Conservation (phyloP, 2,329 filamentous ascomycete species). For the Colletotrichum cuscutae region DNA sequence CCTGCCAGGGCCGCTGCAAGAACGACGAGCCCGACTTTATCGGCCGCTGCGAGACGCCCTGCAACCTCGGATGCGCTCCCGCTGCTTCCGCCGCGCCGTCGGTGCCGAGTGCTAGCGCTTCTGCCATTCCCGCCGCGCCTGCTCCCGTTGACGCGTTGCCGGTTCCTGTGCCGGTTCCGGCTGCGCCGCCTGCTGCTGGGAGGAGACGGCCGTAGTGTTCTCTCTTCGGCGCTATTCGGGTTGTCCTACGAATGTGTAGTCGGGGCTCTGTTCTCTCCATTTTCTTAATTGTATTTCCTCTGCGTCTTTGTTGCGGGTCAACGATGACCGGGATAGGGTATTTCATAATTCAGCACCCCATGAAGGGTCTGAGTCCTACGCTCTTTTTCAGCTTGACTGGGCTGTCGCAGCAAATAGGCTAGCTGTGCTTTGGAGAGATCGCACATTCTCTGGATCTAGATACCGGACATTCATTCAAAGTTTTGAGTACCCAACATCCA, state of each 20-base stretch:
- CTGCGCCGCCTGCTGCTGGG: not conserved
- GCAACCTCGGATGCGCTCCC: conserved; percentile 45
- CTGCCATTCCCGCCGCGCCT: not conserved
- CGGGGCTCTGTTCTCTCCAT: not conserved
- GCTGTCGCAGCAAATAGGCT: not conserved
- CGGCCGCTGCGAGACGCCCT: conserved; percentile 51
- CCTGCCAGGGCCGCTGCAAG: conserved; percentile 50
- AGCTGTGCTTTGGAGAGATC: not conserved
- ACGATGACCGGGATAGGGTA: not conserved
- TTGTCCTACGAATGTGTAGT: no score
- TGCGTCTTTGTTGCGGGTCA: conserved; percentile 2
- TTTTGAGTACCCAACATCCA: not conserved
- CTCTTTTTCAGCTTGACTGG: conserved; percentile 8
- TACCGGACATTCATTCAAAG: conserved; percentile 23
- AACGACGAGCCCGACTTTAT: conserved; percentile 51
- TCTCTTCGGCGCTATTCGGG: no score
- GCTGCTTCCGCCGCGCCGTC: not conserved
- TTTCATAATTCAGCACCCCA: conserved; percentile 8
- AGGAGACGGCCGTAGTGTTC: not conserved
- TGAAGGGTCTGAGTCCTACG: conserved; percentile 20
- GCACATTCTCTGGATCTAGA: conserved; percentile 14
- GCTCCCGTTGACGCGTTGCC: not conserved
- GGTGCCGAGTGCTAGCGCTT: not conserved
- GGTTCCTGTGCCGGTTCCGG: not conserved
- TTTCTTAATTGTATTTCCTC: not conserved